A percentile compares a stretch with the other conserved stretches of the same genome.
Conservation (phyloP, 2,329 filamentous ascomycete species). For the Xylaria sp. region DNA sequence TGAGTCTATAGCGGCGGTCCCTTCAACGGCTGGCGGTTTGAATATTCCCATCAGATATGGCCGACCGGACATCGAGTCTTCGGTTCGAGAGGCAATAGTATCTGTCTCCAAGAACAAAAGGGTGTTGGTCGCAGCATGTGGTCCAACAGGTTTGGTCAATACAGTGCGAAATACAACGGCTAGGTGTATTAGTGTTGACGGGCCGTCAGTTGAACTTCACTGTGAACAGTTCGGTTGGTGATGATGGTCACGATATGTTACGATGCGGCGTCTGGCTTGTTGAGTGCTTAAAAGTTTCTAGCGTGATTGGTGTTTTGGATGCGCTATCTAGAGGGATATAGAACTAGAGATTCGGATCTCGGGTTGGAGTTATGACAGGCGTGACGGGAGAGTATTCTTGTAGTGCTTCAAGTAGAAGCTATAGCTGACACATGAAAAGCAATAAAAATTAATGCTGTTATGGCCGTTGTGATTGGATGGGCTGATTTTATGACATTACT, state of each 20-base stretch:
- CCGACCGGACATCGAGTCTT: constrained; percentile 54
- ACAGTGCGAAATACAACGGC: constrained; percentile 59
- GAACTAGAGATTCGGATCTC: background rate
- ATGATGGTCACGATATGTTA: constrained; percentile 50
- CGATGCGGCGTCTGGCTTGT: background rate
- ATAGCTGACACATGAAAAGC: background rate
- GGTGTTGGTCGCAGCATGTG: constrained; percentile 61
- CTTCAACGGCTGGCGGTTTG: constrained; percentile 35
- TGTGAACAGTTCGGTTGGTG: constrained; percentile 63
- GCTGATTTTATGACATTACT: too few species aligned
- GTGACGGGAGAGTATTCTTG: background rate
- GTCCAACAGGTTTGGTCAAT: constrained; percentile 58
- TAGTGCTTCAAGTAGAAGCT: background rate
- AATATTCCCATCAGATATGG: constrained; percentile 52
- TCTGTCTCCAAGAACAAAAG: constrained; percentile 51
- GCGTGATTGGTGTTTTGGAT: background rate
- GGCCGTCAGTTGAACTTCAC: constrained; percentile 62
- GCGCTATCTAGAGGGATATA: background rate
- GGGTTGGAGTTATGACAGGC: background rate
- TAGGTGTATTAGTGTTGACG: constrained; percentile 55
- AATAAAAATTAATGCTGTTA: background rate
- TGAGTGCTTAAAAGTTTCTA: background rate
- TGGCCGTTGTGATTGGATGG: background rate
- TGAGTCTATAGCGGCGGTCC: constrained; percentile 34
- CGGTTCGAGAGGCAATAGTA: constrained; percentile 54